These are phyloP conservation scores for Domatiomyces catenatus DNA, from an alignment of 2,329 filamentous ascomycete genomes.

Conservation along the genomic window DNA sequence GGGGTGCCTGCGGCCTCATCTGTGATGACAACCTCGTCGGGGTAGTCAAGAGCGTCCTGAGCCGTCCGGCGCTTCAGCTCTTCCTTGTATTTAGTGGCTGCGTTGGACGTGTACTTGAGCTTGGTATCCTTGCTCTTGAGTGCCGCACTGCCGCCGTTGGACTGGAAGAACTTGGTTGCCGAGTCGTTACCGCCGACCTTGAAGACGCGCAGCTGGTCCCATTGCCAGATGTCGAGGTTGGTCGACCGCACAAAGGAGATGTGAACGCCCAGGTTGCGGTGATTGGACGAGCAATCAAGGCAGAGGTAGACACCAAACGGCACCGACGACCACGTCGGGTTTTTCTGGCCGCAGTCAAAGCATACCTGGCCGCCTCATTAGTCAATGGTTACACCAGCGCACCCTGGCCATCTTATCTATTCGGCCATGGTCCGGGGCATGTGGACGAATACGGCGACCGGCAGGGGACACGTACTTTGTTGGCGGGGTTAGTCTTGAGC, in stretches of 20 bases:
- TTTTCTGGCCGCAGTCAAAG: conserved; percentile 96
- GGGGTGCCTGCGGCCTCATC: conserved; percentile 49
- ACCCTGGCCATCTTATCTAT: conserved; percentile 11
- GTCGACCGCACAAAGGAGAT: conserved; percentile 98
- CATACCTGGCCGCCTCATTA: conserved; percentile 50
- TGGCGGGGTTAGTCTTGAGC: conserved; percentile 81
- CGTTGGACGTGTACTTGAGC: conserved; percentile 86
- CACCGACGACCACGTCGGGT: conserved; percentile 95
- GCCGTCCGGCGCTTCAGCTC: conserved; percentile 77
- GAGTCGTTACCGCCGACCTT: conserved; percentile 98
- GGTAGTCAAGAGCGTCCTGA: conserved; percentile 72
- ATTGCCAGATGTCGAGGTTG: conserved; percentile 98
- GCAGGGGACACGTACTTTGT: conserved; percentile 52
- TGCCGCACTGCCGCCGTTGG: conserved; percentile 84
- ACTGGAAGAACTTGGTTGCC: conserved; percentile 95
- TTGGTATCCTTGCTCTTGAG: conserved; percentile 93
- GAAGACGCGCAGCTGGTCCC: conserved; percentile 93
- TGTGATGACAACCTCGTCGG: conserved; percentile 68
- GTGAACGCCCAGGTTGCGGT: conserved; percentile 94
- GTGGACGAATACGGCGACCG: conserved; percentile 7
- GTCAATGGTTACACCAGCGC: conserved; percentile 7
- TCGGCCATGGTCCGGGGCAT: conserved; percentile 1
- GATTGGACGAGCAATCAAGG: conserved; percentile 91
- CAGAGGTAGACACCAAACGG: conserved; percentile 96
- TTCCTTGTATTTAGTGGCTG: conserved; percentile 96